Evolutionary conservation across 108 stramenopile genomes (phyloP).

Genomic region (Chaetoceros muelleri): DNA sequence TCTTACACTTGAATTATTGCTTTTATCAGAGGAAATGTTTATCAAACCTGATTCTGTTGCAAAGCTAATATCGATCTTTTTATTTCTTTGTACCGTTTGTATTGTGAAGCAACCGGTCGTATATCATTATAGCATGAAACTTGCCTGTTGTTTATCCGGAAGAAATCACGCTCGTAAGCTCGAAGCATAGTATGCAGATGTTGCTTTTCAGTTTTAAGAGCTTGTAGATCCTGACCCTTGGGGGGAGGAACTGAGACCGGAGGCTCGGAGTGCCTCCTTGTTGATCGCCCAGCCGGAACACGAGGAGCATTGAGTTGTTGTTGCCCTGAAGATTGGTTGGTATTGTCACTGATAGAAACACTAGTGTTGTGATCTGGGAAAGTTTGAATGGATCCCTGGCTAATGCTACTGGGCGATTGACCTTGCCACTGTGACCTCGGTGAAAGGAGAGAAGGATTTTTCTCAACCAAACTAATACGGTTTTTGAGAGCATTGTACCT

Average conservation of each 20-base stretch:
- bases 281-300: neutral
- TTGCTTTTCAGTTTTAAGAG: conserved; percentile 69
- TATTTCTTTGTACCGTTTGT: conserved; percentile 88
- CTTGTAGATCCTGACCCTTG: conserved; percentile 40
- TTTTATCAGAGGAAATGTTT: too few relatives aligned
- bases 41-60: too few relatives aligned
- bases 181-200: conserved; percentile 82
- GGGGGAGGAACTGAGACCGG: conserved; percentile 12
- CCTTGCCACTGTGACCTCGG: conserved; percentile 10
- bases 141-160: conserved; percentile 70
- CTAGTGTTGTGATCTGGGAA: conserved; percentile 14
- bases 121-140: conserved; percentile 86
- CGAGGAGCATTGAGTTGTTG: neutral
- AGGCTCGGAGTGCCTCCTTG: neutral
- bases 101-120: conserved; percentile 82
- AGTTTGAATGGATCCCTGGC: conserved; percentile 18
- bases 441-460: conserved; percentile 34
- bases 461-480: conserved; percentile 55
- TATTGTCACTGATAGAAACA: conserved; percentile 7
- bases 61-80: conserved; percentile 68
- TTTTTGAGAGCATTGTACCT: conserved; percentile 86
- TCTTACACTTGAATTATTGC: too few relatives aligned
- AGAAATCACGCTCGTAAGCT: conserved; percentile 84
- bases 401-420: conserved; percentile 18
- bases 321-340: conserved; percentile 1